These are phyloP conservation scores for Amphichorda felina DNA, from an alignment of 2,329 filamentous ascomycete species.

Conservation along the genomic window DNA sequence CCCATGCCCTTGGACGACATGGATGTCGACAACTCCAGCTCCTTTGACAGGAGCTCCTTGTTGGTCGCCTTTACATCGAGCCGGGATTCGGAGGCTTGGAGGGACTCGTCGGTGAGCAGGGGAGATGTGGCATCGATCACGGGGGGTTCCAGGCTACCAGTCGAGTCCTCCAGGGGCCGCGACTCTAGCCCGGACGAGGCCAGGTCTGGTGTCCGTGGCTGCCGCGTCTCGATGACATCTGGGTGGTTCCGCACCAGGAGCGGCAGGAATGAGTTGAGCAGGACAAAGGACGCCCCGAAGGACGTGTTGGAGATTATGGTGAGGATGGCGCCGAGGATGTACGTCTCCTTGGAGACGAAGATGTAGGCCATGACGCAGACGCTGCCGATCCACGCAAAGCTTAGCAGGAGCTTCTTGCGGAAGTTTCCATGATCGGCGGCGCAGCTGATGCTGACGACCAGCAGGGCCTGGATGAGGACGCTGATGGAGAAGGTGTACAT, in stretches of 20 bases:
- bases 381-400: constrained; percentile 76
- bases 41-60: constrained; percentile 44
- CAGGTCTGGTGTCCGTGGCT: constrained; percentile 15
- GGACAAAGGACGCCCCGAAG: constrained; percentile 88
- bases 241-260: constrained; percentile 82
- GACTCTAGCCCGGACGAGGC: constrained; percentile 19
- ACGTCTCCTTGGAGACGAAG: constrained; percentile 60
- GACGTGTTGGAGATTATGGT: constrained; percentile 89
- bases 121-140: constrained; percentile 32
- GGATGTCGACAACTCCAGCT: constrained; percentile 73
- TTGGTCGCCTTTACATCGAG: constrained; percentile 27
- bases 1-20: constrained; percentile 91
- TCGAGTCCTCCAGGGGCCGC: constrained; percentile 19
- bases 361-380: constrained; percentile 82
- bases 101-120: constrained; percentile 26
- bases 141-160: constrained; percentile 13
- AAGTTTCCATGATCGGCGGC: constrained; percentile 90
- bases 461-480: constrained; percentile 74
- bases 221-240: constrained; percentile 20
- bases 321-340: constrained; percentile 69
- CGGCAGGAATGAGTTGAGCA: constrained; percentile 90
- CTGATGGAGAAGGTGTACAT: constrained; percentile 97
- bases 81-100: constrained; percentile 7
- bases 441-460: constrained; percentile 93
- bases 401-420: constrained; percentile 75